These are phyloP conservation scores for Noccaea caerulescens DNA, from an alignment of 345 rosid species.

Conservation along the genomic window DNA sequence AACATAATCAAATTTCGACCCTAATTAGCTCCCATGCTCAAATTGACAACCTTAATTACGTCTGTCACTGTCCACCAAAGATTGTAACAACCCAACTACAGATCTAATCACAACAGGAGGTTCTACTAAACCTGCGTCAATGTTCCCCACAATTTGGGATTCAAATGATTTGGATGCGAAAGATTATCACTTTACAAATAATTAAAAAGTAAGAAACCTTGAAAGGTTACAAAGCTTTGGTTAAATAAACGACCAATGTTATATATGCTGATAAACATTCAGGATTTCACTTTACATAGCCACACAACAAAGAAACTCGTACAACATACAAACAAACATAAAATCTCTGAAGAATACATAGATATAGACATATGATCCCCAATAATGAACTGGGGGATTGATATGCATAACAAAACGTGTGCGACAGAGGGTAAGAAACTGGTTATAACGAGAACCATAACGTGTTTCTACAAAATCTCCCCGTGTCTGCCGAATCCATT, in stretches of 20 bases:
- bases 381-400: constrained; percentile 15
- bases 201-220: constrained; percentile 3
- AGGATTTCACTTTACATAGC: constrained; percentile 42
- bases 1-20: constrained; percentile 1
- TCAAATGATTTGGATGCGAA: constrained; percentile 5
- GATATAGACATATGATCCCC: constrained; percentile 42
- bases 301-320: constrained; percentile 38
- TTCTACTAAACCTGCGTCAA: too few relatives aligned
- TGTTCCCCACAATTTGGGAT: not conserved
- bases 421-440: too few relatives aligned
- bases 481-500: constrained; percentile 52
- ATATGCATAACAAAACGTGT: constrained; percentile 5
- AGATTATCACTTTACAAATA: not conserved
- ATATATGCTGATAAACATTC: constrained; percentile 41
- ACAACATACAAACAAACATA: too few relatives aligned
- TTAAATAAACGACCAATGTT: constrained; percentile 31
- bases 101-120: not conserved
- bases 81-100: not conserved
- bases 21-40: not conserved
- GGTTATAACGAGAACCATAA: too few relatives aligned
- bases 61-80: not conserved
- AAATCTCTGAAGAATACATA: too few relatives aligned
- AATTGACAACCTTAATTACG: not conserved
- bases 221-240: not conserved
- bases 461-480: too few relatives aligned